Evolutionary conservation across 1,139 yeast genomes (phyloP), one percentile per base, ranked within the genome.

Genomic region (Lodderomyces margitis): DNA sequence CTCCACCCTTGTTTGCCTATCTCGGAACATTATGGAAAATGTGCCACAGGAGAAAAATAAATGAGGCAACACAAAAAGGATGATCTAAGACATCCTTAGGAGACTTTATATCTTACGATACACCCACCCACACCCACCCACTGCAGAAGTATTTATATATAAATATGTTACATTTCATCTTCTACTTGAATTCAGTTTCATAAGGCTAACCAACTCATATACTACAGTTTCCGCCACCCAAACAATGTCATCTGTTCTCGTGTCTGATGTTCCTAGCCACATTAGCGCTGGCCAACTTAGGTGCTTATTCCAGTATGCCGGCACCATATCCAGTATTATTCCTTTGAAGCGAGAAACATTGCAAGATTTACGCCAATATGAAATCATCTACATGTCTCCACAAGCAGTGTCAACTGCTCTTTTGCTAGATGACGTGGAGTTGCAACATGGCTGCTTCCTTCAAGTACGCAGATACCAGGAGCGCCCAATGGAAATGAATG

Each of bases 391-490:
- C 59, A 78, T 70, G 42, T 74, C 73, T 47, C 66, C 75, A 9
- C 74, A 78, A 48, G 95, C 94, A 2, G 75, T 83, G 42, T 70
- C 79, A 36, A 84, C 92, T 11, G 94, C 95, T 0, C 59, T 83
- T 23, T 68, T 85, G 45, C 67, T 85, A 44, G 78, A 83, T 50
- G 91, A 86, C 40, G 89, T 92, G 4, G 87, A 83, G 58, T 71
- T 85, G 40, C 86, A 79, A 38, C 31, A 27, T 27, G 31, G 31
- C 5, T 12, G 17, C 31, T 27, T 27, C 31, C 31, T 27, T 14
- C 31, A 14, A 12, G 31, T 27, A 3, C 17, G 17, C 17, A 27
- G 17, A 16, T 27, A 12, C 31, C 31, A 27, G 9, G 31, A 27
- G 14, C 31, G 31, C 5, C 31, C 31, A 5, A 8, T 27, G 31